These are phyloP conservation scores for Coelastrella sp. DNA, from an alignment of 139 green algal species.

Conservation along the genomic window DNA sequence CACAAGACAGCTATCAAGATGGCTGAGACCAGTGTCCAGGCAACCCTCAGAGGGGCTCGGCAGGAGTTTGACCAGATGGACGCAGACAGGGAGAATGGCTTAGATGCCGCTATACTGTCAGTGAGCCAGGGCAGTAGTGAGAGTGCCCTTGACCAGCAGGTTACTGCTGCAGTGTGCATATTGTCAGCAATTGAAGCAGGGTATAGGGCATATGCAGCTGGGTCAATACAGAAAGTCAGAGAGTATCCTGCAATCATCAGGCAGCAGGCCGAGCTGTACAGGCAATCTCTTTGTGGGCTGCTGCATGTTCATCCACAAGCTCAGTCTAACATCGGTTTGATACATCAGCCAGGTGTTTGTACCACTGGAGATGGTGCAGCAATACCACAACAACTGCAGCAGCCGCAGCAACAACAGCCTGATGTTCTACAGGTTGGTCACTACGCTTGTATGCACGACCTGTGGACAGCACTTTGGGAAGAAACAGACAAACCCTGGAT, in stretches of 20 bases:
- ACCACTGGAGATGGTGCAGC: slow-evolving; percentile 15
- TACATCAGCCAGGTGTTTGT: background rate
- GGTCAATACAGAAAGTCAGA: background rate
- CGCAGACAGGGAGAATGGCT: slow-evolving; percentile 53
- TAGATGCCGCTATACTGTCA: slow-evolving; percentile 60
- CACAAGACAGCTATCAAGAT: slow-evolving; percentile 22
- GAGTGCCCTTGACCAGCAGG: slow-evolving; percentile 53
- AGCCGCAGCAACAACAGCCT: background rate
- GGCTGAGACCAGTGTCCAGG: slow-evolving; percentile 30
- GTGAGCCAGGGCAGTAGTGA: slow-evolving; percentile 68
- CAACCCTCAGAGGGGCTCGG: background rate
- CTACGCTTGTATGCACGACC: background rate
- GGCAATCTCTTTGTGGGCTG: slow-evolving; percentile 27
- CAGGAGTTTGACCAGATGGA: slow-evolving; percentile 61
- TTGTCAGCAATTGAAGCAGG: slow-evolving; percentile 57
- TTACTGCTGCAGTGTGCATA: slow-evolving; percentile 49
- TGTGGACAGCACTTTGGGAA: slow-evolving; percentile 7
- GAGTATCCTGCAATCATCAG: background rate
- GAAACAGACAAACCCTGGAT: slow-evolving; percentile 35
- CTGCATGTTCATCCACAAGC: slow-evolving; percentile 31
- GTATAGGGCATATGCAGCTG: slow-evolving; percentile 37
- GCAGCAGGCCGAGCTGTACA: background rate
- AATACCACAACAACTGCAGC: background rate
- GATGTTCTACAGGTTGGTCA: background rate
- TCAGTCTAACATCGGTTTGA: background rate